Evolutionary conservation across 768 basidiomycete genomes (phyloP).

Genomic region (Crassisporium funariophilum): DNA sequence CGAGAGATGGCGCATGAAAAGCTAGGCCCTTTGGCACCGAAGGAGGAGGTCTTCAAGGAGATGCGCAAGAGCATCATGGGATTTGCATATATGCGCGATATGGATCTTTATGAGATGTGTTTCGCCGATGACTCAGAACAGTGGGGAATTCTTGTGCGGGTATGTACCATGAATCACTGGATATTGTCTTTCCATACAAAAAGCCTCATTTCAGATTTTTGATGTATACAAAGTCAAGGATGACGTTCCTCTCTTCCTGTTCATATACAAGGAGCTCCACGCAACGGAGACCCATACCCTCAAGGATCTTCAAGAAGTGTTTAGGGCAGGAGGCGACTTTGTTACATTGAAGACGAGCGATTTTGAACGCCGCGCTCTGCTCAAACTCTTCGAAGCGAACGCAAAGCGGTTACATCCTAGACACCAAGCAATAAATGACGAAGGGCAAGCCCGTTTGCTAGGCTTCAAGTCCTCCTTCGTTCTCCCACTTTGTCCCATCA

Average conservation of each 20-base stretch:
- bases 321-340: slow-evolving; percentile 10
- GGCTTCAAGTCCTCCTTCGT: slow-evolving; percentile 33
- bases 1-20: slow-evolving; percentile 8
- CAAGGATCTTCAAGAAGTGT: slow-evolving; percentile 9
- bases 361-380: slow-evolving; percentile 35
- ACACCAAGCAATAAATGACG: slow-evolving; percentile 5
- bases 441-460: slow-evolving; percentile 18
- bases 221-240: slow-evolving; percentile 22
- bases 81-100: slow-evolving; percentile 20
- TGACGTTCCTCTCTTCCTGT: slow-evolving; percentile 23
- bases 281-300: slow-evolving; percentile 14
- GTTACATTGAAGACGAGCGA: slow-evolving; percentile 19
- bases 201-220: slow-evolving; percentile 18
- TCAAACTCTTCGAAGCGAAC: slow-evolving; percentile 34
- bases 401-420: slow-evolving; percentile 28
- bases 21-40: slow-evolving; percentile 12
- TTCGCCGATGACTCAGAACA: slow-evolving; percentile 18
- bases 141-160: slow-evolving; percentile 27
- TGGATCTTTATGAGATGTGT: slow-evolving; percentile 16
- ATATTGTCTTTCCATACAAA: background rate
- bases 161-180: slow-evolving; percentile 9
- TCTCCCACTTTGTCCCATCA: slow-evolving; percentile 38
- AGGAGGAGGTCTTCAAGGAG: slow-evolving; percentile 32
- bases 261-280: slow-evolving; percentile 29
- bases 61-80: slow-evolving; percentile 26